Percentiles rank a stretch among this genome's conserved stretches.
Evolutionary conservation across 2,329 filamentous ascomycete species (phyloP).

Genomic region (Ophiostoma tasmaniense): DNA sequence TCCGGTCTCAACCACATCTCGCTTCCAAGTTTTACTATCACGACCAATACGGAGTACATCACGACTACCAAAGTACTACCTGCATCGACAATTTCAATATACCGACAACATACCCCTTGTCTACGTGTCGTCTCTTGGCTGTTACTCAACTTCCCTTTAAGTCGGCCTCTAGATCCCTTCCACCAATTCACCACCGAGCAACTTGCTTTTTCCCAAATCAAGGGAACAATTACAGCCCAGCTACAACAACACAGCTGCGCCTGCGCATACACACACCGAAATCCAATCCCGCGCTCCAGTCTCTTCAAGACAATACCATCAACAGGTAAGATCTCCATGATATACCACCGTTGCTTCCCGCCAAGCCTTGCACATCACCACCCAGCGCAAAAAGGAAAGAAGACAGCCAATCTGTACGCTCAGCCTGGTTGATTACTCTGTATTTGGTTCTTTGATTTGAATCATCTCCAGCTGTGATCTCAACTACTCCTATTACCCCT

Average conservation of each 20-base stretch:
- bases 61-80: not conserved
- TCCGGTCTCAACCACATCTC: not conserved
- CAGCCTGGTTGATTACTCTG: not conserved
- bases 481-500: not conserved
- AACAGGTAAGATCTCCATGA: not conserved
- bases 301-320: not conserved
- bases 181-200: not conserved
- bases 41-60: not conserved
- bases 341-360: not conserved
- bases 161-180: not conserved
- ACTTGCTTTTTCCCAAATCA: not conserved
- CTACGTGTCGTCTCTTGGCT: not conserved
- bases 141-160: not conserved
- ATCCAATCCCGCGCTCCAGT: not conserved
- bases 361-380: constrained; percentile 4
- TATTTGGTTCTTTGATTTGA: no score
- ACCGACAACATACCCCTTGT: not conserved
- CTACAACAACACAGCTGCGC: not conserved
- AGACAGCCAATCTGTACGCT: not conserved
- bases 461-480: not conserved
- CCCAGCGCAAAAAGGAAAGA: constrained; percentile 1
- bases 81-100: not conserved
- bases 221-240: not conserved
- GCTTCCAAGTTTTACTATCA: not conserved
- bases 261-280: not conserved